Base-by-base conservation (phyloP, 2,329 filamentous ascomycete species). In the Nigrospora osmanthi region DNA sequence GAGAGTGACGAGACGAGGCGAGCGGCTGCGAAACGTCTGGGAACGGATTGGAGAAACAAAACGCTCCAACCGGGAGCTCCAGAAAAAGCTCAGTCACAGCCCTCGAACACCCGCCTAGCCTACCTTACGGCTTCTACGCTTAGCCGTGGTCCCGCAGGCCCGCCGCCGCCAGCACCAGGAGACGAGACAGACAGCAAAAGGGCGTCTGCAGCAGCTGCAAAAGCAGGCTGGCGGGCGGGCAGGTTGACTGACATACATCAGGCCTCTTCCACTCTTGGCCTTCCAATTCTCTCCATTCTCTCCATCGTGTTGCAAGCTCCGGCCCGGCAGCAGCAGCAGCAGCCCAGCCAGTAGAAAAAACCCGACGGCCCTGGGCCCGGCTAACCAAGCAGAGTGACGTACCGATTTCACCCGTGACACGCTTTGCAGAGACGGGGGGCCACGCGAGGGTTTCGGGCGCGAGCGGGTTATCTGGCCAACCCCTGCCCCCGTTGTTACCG, bases 271-370 rank as follows among this genome's bases (percentile, higher is more conserved):
- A 31, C 45, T 23, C n/a, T n/a, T n/a, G n/a, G n/a, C n/a, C n/a
- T n/a, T n/a, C n/a, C n/a, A n/a, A n/a, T n/a, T n/a, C n/a, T n/a
- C n/a, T n/a, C n/a, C n/a, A n/a, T n/a, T n/a, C n/a, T 44, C 34
- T 38, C 43, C 41, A 34, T 32, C 40, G 38, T 16, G 33, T 36
- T 28, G 41, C 38, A 47, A 45, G n/a, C 17, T 37, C 35, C 28
- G 32, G 32, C 23, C 44, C 47, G 44, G 39, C 48, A 41, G 41
- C 44, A 46, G 46, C 47, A 42, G 39, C 48, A 41, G 41, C 44
- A 46, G 46, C 23, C 5, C 23, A 28, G 23, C 23, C 23, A 28
- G 23, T 28, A 28, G 23, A 28, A 28, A 28, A 28, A 6, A 6
- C 23, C 23, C 23, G 23, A 28, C 23, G 12, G 12, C 16, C 36